Evolutionary conservation across 2,329 filamentous ascomycete genomes (phyloP).

Genomic region (Fusarium xyrophilum): DNA sequence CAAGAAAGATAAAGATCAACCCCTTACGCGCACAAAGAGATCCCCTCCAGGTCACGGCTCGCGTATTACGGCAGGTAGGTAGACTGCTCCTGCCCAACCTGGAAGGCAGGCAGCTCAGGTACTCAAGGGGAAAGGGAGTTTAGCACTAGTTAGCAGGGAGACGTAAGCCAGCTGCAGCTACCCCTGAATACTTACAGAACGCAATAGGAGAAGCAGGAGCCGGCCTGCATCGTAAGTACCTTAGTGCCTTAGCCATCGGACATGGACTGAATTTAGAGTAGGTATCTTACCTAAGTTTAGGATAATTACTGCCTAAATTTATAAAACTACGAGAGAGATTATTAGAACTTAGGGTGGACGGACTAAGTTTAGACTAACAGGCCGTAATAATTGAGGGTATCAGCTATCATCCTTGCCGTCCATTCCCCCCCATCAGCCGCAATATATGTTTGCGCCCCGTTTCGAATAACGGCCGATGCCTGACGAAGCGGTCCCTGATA

Average conservation of each 20-base stretch:
- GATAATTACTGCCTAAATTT: background rate
- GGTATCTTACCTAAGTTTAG: background rate
- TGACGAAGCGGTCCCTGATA: background rate
- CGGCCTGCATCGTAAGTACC: background rate
- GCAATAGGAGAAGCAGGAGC: background rate
- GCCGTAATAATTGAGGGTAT: background rate
- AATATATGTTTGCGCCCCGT: constrained; percentile 20
- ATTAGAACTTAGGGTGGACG: background rate
- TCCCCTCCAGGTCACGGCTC: background rate
- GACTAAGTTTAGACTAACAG: background rate
- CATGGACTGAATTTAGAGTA: background rate
- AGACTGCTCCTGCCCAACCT: background rate
- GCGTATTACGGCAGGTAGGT: background rate
- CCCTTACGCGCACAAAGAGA: background rate
- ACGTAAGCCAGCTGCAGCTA: background rate
- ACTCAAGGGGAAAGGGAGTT: background rate
- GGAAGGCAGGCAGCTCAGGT: background rate
- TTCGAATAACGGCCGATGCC: constrained; percentile 18
- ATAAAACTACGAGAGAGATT: background rate
- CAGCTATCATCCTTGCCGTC: constrained; percentile 8
- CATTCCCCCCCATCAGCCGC: constrained; percentile 27
- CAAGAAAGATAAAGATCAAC: background rate
- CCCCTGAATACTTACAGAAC: background rate
- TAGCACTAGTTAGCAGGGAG: background rate
- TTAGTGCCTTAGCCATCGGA: no score